phyloP scores from a whole-genome alignment of 805 yeast genomes.

The Metschnikowia cubensis region DNA sequence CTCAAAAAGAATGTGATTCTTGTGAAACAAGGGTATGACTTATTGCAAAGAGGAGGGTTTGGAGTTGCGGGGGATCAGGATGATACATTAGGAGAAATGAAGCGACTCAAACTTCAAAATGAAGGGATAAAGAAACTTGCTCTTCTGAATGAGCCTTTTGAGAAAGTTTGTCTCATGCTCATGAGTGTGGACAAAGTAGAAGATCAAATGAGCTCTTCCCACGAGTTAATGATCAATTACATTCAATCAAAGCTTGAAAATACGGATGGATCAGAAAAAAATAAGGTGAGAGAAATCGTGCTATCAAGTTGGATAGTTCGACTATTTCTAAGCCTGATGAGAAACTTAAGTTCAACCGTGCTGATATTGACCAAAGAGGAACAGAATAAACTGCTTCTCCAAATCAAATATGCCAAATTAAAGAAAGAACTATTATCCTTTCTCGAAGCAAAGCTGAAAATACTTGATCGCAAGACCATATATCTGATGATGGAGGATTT shows the following conservation, averaged over 20 bases:
- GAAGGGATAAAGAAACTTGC: slow-evolving; percentile 49
- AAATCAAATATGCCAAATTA: neutral
- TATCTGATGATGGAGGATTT: slow-evolving; percentile 69
- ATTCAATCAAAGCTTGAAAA: slow-evolving; percentile 27
- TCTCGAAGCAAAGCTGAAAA: slow-evolving; percentile 42
- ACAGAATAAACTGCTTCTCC: neutral
- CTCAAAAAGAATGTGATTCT: slow-evolving; percentile 42
- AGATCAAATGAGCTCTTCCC: slow-evolving; percentile 17
- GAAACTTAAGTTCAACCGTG: neutral
- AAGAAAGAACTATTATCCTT: slow-evolving; percentile 35
- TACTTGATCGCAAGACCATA: slow-evolving; percentile 62
- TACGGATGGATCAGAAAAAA: slow-evolving; percentile 24
- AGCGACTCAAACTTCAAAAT: slow-evolving; percentile 3
- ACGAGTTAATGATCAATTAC: slow-evolving; percentile 31
- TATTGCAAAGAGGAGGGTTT: slow-evolving; percentile 13
- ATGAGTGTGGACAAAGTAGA: slow-evolving; percentile 15
- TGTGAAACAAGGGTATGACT: slow-evolving; percentile 55
- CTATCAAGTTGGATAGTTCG: slow-evolving; percentile 67
- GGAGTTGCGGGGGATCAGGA: slow-evolving; percentile 7
- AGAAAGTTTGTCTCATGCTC: slow-evolving; percentile 58
- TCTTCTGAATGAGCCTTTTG: slow-evolving; percentile 60
- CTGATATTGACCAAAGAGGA: neutral
- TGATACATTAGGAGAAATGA: neutral
- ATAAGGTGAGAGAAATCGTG: slow-evolving; percentile 36
- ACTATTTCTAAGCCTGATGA: slow-evolving; percentile 45